phyloP scores from a whole-genome alignment of 2,329 filamentous ascomycete species.

The Aurifilum marmelostoma region DNA sequence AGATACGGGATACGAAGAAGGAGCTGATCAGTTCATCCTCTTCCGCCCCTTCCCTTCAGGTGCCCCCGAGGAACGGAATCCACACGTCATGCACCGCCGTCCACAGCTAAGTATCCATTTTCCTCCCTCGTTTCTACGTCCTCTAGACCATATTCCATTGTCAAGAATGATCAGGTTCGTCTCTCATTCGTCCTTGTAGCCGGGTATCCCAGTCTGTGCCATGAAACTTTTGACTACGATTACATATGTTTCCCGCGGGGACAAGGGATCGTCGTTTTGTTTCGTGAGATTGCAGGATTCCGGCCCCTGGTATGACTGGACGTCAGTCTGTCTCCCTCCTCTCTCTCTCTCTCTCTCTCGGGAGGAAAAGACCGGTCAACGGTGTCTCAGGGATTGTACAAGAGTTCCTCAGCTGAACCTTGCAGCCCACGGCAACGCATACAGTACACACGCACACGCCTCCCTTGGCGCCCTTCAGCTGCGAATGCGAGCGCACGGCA shows the following conservation, averaged over 20 bases:
- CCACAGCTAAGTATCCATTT: not conserved
- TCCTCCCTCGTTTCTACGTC: not conserved
- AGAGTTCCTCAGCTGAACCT: not conserved
- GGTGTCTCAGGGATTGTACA: not conserved
- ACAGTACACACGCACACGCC: too few relatives aligned
- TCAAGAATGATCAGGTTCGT: not conserved
- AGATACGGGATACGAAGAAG: not conserved
- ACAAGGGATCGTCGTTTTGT: not conserved
- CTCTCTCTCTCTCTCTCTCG: too few relatives aligned
- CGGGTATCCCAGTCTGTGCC: not conserved
- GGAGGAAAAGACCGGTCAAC: not conserved
- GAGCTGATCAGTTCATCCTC: not conserved
- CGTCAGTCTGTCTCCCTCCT: not conserved
- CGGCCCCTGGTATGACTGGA: not conserved
- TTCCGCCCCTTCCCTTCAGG: not conserved
- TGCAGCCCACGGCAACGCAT: not conserved
- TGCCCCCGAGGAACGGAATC: not conserved
- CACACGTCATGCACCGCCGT: conserved; percentile 2
- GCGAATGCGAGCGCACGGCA: not conserved
- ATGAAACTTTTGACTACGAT: too few relatives aligned
- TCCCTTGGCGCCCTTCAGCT: not conserved
- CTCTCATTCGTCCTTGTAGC: not conserved
- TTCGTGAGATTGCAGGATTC: not conserved
- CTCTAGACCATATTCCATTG: too few relatives aligned
- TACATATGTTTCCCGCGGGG: too few relatives aligned